Conservation (phyloP, 306 rosid genomes). For the Ormosia semicastrata region DNA sequence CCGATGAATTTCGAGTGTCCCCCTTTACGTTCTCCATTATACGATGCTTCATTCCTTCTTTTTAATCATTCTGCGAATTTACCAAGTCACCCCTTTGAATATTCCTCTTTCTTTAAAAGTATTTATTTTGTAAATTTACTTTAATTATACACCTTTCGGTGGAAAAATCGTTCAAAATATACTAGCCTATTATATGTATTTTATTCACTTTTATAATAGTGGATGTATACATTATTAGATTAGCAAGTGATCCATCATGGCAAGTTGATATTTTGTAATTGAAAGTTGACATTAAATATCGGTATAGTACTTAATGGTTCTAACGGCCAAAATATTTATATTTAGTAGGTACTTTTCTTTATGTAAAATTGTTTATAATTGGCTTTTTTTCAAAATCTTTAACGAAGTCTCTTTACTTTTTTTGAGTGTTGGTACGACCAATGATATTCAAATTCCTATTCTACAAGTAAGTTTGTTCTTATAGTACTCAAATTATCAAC, state of each 20-base stretch:
- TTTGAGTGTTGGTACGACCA: background rate
- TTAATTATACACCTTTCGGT: background rate
- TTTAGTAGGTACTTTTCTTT: background rate
- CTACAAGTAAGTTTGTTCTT: too few relatives aligned
- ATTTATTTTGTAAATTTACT: background rate
- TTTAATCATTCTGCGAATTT: background rate
- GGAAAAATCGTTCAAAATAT: background rate
- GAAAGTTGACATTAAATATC: background rate
- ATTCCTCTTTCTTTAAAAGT: background rate
- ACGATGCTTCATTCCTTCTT: background rate
- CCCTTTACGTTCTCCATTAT: constrained; percentile 42
- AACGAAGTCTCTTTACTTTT: background rate
- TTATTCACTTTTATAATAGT: background rate
- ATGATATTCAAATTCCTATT: too few relatives aligned
- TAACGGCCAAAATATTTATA: background rate
- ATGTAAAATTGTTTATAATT: background rate
- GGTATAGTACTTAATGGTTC: background rate
- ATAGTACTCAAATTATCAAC: too few relatives aligned
- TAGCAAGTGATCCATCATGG: background rate
- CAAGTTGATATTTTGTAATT: background rate
- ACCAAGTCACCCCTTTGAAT: background rate
- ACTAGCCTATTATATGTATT: background rate
- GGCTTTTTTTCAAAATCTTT: background rate
- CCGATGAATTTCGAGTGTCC: constrained; percentile 33
- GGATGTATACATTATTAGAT: background rate